Evolutionary conservation across 1,284 basidiomycete species (phyloP).

Genomic region (Puccinia sorghi): DNA sequence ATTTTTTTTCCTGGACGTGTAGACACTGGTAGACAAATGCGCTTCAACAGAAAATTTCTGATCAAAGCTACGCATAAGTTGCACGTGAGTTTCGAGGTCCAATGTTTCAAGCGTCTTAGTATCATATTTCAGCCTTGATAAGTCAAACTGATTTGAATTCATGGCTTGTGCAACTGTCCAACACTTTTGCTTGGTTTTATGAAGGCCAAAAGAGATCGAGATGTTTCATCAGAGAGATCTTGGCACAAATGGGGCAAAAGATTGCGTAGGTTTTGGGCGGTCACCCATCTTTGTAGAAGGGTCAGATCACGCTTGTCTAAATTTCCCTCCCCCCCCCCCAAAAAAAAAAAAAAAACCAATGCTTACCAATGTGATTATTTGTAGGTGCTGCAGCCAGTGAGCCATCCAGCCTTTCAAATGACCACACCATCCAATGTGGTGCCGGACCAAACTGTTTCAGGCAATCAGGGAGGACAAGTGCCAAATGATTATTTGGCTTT

Average conservation of each 20-base stretch:
- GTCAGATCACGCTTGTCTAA: slow-evolving; percentile 10
- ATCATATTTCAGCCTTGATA: slow-evolving; percentile 11
- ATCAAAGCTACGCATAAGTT: not conserved
- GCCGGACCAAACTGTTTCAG: slow-evolving; percentile 18
- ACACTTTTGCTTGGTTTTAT: slow-evolving; percentile 11
- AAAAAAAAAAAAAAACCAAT: too few relatives aligned
- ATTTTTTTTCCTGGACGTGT: slow-evolving; percentile 6
- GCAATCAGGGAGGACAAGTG: slow-evolving; percentile 40
- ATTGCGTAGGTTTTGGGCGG: not conserved
- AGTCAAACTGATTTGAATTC: not conserved
- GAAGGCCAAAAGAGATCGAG: slow-evolving; percentile 11
- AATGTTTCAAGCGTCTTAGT: slow-evolving; percentile 10
- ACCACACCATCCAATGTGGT: slow-evolving; percentile 39
- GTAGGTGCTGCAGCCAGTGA: slow-evolving; percentile 62
- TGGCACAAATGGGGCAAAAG: not conserved
- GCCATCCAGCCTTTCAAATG: slow-evolving; percentile 28
- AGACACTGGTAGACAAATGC: slow-evolving; percentile 6
- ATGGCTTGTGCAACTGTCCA: slow-evolving; percentile 18
- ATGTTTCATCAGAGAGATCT: not conserved
- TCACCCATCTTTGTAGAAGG: not conserved
- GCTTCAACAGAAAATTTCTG: not conserved
- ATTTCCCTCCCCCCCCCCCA: too few relatives aligned
- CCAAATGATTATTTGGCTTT: slow-evolving; percentile 36
- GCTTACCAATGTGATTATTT: slow-evolving; percentile 17
- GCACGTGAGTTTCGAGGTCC: not conserved